Percentiles rank a stretch among this genome's conserved stretches.
These are phyloP conservation scores for Solanum microdontum DNA, from an alignment of 257 asterid genomes.

Conservation along the genomic window DNA sequence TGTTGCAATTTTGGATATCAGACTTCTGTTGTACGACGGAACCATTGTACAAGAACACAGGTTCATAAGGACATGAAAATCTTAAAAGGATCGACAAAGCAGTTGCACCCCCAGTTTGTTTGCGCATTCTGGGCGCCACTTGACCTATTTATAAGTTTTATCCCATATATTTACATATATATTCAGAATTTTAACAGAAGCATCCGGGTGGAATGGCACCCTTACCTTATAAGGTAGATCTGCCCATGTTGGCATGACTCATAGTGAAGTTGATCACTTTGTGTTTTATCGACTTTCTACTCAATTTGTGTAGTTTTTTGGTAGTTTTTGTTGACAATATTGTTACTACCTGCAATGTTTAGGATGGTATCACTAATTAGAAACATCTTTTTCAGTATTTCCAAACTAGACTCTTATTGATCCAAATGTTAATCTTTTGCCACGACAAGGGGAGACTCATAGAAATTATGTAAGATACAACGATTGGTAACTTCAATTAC, in stretches of 20 bases:
- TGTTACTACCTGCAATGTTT: neutral
- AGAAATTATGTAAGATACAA: neutral
- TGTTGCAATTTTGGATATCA: no score
- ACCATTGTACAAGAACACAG: neutral
- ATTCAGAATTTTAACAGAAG: neutral
- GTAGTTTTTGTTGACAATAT: neutral
- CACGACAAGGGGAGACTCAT: neutral
- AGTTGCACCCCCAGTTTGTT: neutral
- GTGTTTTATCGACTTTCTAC: neutral
- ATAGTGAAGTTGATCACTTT: neutral
- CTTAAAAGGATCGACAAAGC: neutral
- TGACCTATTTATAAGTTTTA: neutral
- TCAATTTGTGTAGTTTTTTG: neutral
- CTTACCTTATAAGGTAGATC: neutral
- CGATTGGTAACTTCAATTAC: neutral
- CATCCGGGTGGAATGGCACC: neutral
- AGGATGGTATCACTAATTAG: neutral
- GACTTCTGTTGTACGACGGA: no score
- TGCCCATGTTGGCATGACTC: neutral
- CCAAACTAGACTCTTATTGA: neutral
- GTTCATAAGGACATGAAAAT: no score
- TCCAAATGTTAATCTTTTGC: neutral
- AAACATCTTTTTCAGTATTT: no score
- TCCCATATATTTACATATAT: neutral
- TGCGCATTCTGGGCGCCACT: neutral